These are phyloP conservation scores for Chytriomyces hyalinus DNA, from an alignment of 192 early-diverging fungal species.

Conservation along the genomic window DNA sequence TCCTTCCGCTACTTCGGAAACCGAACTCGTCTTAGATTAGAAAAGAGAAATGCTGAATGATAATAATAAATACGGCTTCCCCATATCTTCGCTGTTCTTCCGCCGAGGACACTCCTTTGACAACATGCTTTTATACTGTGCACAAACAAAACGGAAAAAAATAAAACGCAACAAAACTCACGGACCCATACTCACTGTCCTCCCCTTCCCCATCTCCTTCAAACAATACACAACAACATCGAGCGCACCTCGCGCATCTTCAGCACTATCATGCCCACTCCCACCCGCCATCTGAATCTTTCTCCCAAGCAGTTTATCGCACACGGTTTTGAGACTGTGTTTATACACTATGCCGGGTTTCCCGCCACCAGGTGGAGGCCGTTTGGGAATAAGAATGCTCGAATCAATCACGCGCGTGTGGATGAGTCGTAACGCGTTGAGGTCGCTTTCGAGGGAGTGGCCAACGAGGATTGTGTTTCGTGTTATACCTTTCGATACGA, in stretches of 20 bases:
- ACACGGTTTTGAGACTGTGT: slow-evolving; percentile 59
- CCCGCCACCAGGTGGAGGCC: slow-evolving; percentile 14
- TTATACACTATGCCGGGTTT: slow-evolving; percentile 56
- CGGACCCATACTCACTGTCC: not conserved
- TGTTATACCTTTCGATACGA: slow-evolving; percentile 50
- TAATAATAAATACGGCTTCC: no score
- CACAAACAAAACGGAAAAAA: no score
- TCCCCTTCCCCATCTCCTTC: slow-evolving; percentile 26
- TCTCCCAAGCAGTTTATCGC: slow-evolving; percentile 56
- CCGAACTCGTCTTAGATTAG: no score
- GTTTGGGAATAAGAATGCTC: slow-evolving; percentile 55
- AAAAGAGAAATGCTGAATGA: no score
- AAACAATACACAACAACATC: slow-evolving; percentile 69
- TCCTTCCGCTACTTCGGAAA: no score
- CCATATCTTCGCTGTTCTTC: no score
- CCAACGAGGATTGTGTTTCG: slow-evolving; percentile 64
- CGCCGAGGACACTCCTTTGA: no score
- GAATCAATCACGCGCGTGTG: slow-evolving; percentile 73
- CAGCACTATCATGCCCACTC: slow-evolving; percentile 70
- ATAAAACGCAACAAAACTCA: no score
- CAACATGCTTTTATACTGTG: no score
- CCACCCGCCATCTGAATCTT: slow-evolving; percentile 57
- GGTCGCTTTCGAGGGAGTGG: slow-evolving; percentile 73
- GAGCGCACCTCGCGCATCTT: slow-evolving; percentile 71
- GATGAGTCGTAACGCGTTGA: slow-evolving; percentile 63